A percentile compares a stretch with the other conserved stretches of the same genome.
Evolutionary conservation across 148 eudicot genomes (phyloP).

Genomic region (Vaccinium corymbosum): DNA sequence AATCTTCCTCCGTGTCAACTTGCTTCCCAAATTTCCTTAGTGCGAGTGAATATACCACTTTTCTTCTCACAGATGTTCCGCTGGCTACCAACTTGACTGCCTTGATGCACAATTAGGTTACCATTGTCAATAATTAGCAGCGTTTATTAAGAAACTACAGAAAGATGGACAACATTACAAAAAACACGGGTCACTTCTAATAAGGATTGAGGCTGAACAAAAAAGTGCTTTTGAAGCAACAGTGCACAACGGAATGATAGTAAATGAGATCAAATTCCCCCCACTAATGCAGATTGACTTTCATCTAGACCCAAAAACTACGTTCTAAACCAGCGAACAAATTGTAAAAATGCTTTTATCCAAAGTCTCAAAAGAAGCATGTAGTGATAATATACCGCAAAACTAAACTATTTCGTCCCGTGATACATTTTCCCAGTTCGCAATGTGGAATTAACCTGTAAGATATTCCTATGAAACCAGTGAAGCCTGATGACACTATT

Average conservation of each 20-base stretch:
- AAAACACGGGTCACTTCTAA: neutral
- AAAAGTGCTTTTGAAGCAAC: neutral
- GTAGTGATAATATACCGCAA: neutral
- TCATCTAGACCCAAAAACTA: neutral
- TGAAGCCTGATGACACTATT: neutral
- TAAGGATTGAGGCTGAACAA: neutral
- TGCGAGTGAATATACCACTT: slow-evolving; percentile 80
- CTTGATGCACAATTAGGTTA: slow-evolving; percentile 30
- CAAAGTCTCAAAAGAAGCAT: neutral
- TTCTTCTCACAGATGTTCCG: slow-evolving; percentile 65
- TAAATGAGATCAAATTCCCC: neutral
- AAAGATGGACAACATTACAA: neutral
- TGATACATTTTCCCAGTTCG: neutral
- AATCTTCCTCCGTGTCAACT: slow-evolving; percentile 33
- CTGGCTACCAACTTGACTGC: slow-evolving; percentile 94
- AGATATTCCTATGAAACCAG: neutral
- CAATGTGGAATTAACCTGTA: neutral
- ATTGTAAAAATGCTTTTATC: neutral
- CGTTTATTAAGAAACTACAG: neutral
- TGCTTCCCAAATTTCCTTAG: slow-evolving; percentile 71
- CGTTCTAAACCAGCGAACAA: neutral
- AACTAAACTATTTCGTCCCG: neutral
- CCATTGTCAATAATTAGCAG: slow-evolving; percentile 10
- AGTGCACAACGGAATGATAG: neutral
- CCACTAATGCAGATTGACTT: neutral